These are phyloP conservation scores for Dichotomocladium elegans DNA, from an alignment of 371 early-diverging fungal genomes.

Conservation along the genomic window DNA sequence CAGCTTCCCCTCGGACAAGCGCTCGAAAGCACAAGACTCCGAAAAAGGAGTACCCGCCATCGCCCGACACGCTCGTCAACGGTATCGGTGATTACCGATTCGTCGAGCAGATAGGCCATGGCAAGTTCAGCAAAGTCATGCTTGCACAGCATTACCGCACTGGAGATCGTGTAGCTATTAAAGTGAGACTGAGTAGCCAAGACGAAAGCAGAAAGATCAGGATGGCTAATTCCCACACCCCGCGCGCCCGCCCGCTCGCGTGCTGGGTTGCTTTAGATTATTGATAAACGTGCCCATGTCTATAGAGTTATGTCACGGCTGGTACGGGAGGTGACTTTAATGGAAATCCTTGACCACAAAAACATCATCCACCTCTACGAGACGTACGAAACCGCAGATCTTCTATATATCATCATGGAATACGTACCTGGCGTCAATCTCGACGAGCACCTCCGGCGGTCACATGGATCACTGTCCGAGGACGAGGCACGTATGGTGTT, in stretches of 20 bases:
- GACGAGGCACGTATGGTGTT: constrained; percentile 61
- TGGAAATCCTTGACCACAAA: constrained; percentile 82
- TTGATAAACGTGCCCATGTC: constrained; percentile 80
- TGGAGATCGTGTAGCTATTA: constrained; percentile 52
- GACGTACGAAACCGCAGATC: constrained; percentile 82
- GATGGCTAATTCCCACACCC: background rate
- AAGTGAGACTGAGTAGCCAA: no score
- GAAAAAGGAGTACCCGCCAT: constrained; percentile 22
- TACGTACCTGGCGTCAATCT: constrained; percentile 58
- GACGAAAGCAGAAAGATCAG: no score
- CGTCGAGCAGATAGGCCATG: constrained; percentile 77
- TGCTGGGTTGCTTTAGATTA: no score
- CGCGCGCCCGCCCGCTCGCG: background rate
- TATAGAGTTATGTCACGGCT: constrained; percentile 74
- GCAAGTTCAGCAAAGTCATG: constrained; percentile 88
- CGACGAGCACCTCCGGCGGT: constrained; percentile 53
- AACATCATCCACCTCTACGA: constrained; percentile 88
- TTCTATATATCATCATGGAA: constrained; percentile 72
- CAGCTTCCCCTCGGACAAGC: background rate
- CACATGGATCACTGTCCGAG: constrained; percentile 51
- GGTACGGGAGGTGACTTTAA: constrained; percentile 83
- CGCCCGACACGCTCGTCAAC: constrained; percentile 53
- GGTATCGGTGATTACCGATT: constrained; percentile 82
- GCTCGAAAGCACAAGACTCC: background rate
- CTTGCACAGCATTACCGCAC: constrained; percentile 77